Percentiles rank a stretch among this genome's conserved stretches.
These are phyloP conservation scores for Flaveria robusta DNA, from an alignment of 129 eudicot genomes.

Conservation along the genomic window DNA sequence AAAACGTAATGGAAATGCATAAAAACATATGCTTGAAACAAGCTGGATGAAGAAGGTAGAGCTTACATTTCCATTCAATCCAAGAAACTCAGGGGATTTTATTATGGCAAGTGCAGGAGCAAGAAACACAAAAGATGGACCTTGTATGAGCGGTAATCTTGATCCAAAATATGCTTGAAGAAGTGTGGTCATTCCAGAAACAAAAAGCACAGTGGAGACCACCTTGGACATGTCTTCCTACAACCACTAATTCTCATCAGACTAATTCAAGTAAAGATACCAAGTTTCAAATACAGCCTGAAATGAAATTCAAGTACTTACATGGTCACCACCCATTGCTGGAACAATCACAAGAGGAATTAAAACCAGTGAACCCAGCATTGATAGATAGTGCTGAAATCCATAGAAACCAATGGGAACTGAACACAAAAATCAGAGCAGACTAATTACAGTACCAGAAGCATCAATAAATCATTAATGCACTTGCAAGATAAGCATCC, in stretches of 20 bases:
- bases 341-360: constrained; percentile 96
- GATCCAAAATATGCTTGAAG: constrained; percentile 83
- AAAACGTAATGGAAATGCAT: neutral
- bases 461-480: neutral
- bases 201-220: constrained; percentile 83
- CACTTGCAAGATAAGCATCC: neutral
- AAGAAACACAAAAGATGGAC: constrained; percentile 90
- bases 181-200: constrained; percentile 87
- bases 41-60: constrained; percentile 1
- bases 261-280: constrained; percentile 14
- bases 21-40: constrained; percentile 7
- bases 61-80: constrained; percentile 81
- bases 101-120: constrained; percentile 94
- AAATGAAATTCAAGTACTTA: constrained; percentile 47
- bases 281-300: neutral
- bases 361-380: constrained; percentile 80
- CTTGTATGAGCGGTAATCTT: constrained; percentile 89
- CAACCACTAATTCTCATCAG: constrained; percentile 46
- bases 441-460: neutral
- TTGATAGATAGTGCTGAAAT: constrained; percentile 82
- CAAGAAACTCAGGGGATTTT: constrained; percentile 83
- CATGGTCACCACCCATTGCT: constrained; percentile 95
- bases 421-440: constrained; percentile 42
- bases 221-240: constrained; percentile 90
- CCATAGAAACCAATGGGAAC: constrained; percentile 93